phyloP scores from a whole-genome alignment of 768 basidiomycete species.

The Chalciporus piperatus region DNA sequence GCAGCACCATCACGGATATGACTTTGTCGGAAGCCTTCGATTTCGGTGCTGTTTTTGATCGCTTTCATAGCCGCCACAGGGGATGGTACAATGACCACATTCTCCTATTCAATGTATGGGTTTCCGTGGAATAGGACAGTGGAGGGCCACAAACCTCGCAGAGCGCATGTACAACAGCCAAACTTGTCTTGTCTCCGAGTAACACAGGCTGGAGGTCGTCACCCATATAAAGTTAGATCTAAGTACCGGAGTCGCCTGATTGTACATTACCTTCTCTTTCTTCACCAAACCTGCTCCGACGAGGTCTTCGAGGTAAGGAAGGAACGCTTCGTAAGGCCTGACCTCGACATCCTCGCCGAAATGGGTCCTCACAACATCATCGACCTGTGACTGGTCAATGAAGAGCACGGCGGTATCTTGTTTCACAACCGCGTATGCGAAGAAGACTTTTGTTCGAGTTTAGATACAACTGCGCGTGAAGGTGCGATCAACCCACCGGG shows the following conservation, averaged over 20 bases:
- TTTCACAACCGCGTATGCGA: conserved; percentile 85
- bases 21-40: conserved; percentile 85
- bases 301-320: conserved; percentile 57
- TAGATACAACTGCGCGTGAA: not conserved
- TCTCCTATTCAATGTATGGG: conserved; percentile 40
- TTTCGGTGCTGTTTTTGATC: conserved; percentile 76
- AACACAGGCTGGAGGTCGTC: conserved; percentile 57
- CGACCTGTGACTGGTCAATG: conserved; percentile 51
- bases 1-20: conserved; percentile 92
- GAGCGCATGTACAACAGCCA: conserved; percentile 80
- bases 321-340: conserved; percentile 66
- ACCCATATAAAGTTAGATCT: not conserved
- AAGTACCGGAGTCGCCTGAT: not conserved
- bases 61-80: conserved; percentile 78
- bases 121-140: not conserved
- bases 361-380: conserved; percentile 38
- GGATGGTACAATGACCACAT: conserved; percentile 60
- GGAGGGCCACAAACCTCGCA: conserved; percentile 47
- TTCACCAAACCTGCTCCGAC: conserved; percentile 33
- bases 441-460: conserved; percentile 62
- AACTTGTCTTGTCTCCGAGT: conserved; percentile 71
- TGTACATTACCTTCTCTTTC: conserved; percentile 28
- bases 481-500: conserved; percentile 41
- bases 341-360: conserved; percentile 65
- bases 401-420: conserved; percentile 59